Evolutionary conservation across 352 stramenopile genomes (phyloP), one percentile per base, ranked within the genome.

Genomic region (Phytophthora litchii): DNA sequence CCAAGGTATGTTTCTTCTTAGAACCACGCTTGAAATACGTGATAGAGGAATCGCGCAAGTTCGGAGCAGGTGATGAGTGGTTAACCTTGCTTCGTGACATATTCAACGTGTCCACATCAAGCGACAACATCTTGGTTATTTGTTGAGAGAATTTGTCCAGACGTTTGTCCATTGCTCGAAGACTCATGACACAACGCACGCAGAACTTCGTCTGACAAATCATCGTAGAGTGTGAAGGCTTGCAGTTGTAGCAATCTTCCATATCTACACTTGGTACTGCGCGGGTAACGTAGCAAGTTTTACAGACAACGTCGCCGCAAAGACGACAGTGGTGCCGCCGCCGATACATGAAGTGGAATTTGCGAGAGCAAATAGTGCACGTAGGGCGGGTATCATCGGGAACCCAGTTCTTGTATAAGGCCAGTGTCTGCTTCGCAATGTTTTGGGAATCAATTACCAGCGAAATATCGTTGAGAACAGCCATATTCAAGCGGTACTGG

Each of bases 161-260:
- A 13, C 60, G 64, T 10, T 67, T 74, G 44, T 83, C 76, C 25
- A 75, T 70, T 0, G 50, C 60, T 11, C 76, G 76, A 17, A 86
- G 57, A 4, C 64, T 31, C 65, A 86, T 68, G 51, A 86, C 64
- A 14, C 58, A 86, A 16, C 76, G 74, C 48, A 86, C 74, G 36
- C 76, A 86, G 31, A 86, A 86, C 40, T 86, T 84, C 27, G 72
- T 80, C 20, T 64, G 47, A n/a, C 61, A 74, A 20, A 84, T 73
- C 12, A n/a, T 19, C 10, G 36, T 34, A 0, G 20, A 3, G 1
- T 49, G 44, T 12, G 54, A 10, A 25, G 49, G 40, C 13, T 55
- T 60, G 38, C 51, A 58, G 14, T 23, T 38, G 13, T 42, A 38
- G 23, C 17, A 25, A 43, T 52, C 36, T 6, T 61, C 54, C 48